A percentile compares a stretch with the other conserved stretches of the same genome.
Evolutionary conservation across 345 rosid species (phyloP).

Genomic region (Balakata baccata): DNA sequence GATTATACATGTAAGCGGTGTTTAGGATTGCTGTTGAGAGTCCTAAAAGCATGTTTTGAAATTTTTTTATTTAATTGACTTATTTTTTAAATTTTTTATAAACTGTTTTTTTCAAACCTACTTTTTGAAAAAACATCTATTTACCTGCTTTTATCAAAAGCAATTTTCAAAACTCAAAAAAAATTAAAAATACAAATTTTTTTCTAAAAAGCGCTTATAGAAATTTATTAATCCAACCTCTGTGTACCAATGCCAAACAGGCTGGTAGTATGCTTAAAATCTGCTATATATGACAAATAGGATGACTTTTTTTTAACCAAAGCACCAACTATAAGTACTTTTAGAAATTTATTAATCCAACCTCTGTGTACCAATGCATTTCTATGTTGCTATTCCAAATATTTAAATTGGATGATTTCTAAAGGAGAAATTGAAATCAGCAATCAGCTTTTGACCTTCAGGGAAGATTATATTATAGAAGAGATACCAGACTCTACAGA

Average conservation of each 20-base stretch:
- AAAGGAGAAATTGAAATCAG: background rate
- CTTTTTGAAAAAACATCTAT: too few species aligned
- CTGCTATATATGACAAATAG: background rate
- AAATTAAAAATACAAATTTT: too few species aligned
- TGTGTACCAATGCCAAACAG: background rate
- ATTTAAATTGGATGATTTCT: background rate
- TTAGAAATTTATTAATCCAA: background rate
- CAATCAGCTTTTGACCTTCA: background rate
- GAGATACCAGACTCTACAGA: background rate
- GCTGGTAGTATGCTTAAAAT: background rate
- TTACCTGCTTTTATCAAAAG: too few species aligned
- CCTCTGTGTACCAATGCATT: background rate
- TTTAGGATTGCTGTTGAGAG: too few species aligned
- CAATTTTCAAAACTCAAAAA: too few species aligned
- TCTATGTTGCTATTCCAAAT: background rate
- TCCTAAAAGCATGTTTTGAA: too few species aligned
- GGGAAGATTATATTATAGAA: background rate
- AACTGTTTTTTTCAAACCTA: too few species aligned
- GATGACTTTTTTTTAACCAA: background rate
- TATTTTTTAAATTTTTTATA: too few species aligned
- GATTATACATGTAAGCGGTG: background rate
- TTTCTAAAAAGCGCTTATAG: background rate
- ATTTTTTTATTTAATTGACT: too few species aligned
- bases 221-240: background rate
- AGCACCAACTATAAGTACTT: background rate